Evolutionary conservation across 2,329 filamentous ascomycete species (phyloP).

Genomic region (Aspergillus versicolor): DNA sequence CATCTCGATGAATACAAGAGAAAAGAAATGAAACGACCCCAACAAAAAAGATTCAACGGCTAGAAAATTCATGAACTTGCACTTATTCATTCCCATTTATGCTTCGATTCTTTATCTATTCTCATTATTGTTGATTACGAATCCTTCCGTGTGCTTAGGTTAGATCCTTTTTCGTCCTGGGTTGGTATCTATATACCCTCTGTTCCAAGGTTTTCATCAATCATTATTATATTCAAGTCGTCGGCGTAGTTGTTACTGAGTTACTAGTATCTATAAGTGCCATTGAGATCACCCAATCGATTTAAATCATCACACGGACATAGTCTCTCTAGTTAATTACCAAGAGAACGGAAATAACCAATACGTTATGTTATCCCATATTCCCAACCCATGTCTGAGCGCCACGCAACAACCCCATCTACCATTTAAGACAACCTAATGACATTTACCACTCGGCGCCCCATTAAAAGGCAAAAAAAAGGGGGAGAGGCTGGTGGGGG

Average conservation of each 20-base stretch:
- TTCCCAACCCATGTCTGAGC: neutral
- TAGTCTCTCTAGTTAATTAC: neutral
- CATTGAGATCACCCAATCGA: neutral
- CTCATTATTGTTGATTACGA: neutral
- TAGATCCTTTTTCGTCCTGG: neutral
- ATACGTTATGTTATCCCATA: neutral
- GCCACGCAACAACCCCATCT: neutral
- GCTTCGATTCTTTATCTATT: neutral
- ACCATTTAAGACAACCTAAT: no score
- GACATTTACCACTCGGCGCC: no score
- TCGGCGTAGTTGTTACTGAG: neutral
- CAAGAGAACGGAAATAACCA: neutral
- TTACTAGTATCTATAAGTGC: neutral
- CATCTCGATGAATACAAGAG: neutral
- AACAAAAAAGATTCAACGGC: neutral
- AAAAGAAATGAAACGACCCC: neutral
- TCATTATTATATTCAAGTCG: neutral
- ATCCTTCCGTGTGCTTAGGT: neutral
- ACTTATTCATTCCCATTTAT: neutral
- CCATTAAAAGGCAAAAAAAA: no score
- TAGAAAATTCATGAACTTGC: constrained; percentile 8
- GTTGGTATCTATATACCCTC: constrained; percentile 15
- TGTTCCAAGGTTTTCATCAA: neutral
- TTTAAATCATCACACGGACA: neutral
- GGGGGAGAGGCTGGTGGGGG: no score